Evolutionary conservation across 768 basidiomycete species (phyloP), one percentile per base, ranked within the genome.

Genomic region (Sarcomyxa edulis): DNA sequence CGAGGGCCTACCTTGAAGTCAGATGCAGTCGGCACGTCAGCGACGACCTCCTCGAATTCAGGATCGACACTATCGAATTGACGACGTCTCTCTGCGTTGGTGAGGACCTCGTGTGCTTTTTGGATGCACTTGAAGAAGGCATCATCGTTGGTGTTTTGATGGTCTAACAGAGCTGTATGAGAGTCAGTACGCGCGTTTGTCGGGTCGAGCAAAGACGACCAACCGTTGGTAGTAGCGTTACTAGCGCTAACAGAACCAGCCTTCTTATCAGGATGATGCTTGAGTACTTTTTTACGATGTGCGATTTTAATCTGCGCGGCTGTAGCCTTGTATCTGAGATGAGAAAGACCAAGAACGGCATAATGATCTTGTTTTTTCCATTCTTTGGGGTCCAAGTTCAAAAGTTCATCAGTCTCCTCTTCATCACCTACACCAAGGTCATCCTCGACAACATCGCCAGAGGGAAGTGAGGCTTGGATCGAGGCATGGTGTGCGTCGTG

Each of bases 341-440:
- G 83, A 26, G 92, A 93, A 7, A 99, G 76, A 48, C 96, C 96
- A 37, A 99, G 83, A 27, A 99, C 91, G 40, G 88, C 88, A 55
- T 99, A 99, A 57, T 97, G 89, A 58, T 99, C 95, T 77, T 98
- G 96, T 79, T 95, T 93, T 87, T 98, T 99, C 95, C 96, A 98
- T 56, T 95, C 92, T 63, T 97, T 97, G 5, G 95, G 89, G 67
- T 99, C 95, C n/a, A 81, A 67, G 31, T 66, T 57, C 27, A 92
- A 59, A 33, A 92, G 50, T 16, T 81, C 81, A 3, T 71, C 66
- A 14, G 74, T 60, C 67, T 98, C 95, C 46, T 79, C 70, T 63
- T 98, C 96, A 42, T 91, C 86, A 2, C 93, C 94, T 5, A 98
- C 84, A 20, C 92, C 95, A 9, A 91, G 78, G 66, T 94, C 93